phyloP scores from a whole-genome alignment of 176 grass and related monocot genomes.

The Ampelocalamus luodianensis region DNA sequence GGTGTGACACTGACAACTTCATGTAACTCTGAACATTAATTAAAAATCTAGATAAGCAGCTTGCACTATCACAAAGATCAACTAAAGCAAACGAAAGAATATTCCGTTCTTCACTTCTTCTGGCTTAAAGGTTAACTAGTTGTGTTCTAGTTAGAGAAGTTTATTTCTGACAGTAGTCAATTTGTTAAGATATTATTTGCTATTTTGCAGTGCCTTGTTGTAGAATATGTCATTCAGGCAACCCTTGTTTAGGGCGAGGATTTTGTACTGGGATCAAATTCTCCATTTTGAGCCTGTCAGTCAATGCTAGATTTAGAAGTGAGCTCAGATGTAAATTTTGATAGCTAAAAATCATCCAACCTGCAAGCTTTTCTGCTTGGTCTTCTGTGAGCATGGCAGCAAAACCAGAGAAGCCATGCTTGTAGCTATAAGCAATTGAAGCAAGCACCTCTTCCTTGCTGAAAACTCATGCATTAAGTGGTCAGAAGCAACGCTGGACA shows the following conservation, averaged over 20 bases:
- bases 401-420: neutral
- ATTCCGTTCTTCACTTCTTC: no score
- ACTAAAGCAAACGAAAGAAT: no score
- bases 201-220: no score
- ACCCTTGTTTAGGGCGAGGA: no score
- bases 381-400: neutral
- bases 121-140: no score
- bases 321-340: neutral
- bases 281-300: neutral
- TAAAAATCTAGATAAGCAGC: no score
- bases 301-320: neutral
- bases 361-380: neutral
- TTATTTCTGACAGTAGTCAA: no score
- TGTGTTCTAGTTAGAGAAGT: no score
- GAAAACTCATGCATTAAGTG: neutral
- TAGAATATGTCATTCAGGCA: no score
- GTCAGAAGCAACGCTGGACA: neutral
- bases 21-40: constrained; percentile 2
- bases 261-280: neutral
- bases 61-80: no score
- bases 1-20: constrained; percentile 48
- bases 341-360: neutral
- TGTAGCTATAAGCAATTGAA: neutral
- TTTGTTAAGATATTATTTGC: no score
- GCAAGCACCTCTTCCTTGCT: neutral